Percentiles rank a stretch among this genome's conserved stretches.
Conservation (phyloP, 768 basidiomycete species). For the Tulasnella sp. region DNA sequence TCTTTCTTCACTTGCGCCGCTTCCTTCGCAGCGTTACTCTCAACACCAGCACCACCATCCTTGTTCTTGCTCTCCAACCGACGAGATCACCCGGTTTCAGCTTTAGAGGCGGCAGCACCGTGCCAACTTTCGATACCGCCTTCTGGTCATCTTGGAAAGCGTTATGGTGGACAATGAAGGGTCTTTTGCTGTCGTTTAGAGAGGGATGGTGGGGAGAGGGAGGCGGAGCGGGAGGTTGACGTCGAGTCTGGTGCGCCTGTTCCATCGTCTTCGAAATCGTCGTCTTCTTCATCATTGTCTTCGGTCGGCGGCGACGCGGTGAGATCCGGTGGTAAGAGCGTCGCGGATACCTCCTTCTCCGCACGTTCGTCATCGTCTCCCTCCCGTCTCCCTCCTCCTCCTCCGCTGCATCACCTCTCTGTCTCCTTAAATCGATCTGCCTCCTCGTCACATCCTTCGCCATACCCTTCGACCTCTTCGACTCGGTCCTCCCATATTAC, state of each 20-base stretch:
- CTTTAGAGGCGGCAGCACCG: background rate
- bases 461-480: constrained; percentile 32
- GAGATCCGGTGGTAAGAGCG: background rate
- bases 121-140: constrained; percentile 23
- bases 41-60: constrained; percentile 25
- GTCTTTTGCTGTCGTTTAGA: background rate
- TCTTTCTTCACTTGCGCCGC: constrained; percentile 25
- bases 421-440: constrained; percentile 19
- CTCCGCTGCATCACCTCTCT: background rate
- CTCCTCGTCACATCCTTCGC: constrained; percentile 28
- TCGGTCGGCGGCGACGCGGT: background rate
- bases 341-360: background rate
- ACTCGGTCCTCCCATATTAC: constrained; percentile 30
- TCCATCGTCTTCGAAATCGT: constrained; percentile 24
- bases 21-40: constrained; percentile 27
- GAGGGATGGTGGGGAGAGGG: constrained; percentile 29
- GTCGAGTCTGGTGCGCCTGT: constrained; percentile 11
- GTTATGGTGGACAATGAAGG: constrained; percentile 37
- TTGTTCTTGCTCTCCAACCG: constrained; percentile 10
- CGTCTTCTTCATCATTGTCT: background rate
- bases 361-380: background rate
- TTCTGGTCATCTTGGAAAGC: constrained; percentile 54
- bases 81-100: constrained; percentile 15
- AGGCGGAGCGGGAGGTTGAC: constrained; percentile 28
- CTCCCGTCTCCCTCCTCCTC: constrained; percentile 22